Conservation (phyloP, 2,329 filamentous ascomycete species). For the Clarireedia hainanense region DNA sequence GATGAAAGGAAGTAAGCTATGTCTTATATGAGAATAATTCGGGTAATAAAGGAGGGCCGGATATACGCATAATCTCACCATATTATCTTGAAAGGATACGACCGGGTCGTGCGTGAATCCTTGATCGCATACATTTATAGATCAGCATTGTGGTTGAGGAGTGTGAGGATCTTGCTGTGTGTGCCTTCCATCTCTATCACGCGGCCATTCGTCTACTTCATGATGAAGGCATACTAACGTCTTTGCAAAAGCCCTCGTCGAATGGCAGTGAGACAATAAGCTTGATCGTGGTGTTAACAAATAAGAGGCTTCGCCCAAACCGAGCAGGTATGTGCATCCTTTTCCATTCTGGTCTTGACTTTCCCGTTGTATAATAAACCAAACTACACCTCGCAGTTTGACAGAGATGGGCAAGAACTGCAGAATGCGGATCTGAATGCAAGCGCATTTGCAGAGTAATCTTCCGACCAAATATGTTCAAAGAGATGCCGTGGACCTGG, state of each 20-base stretch:
- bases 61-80: background rate
- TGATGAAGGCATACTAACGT: background rate
- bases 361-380: no score
- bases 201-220: background rate
- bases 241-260: no score
- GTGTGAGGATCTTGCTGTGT: background rate
- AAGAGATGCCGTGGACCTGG: no score
- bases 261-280: no score
- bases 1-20: background rate
- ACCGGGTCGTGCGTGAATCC: no score
- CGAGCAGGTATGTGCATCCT: background rate
- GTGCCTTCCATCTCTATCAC: background rate
- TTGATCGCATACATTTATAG: no score
- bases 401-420: no score
- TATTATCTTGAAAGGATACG: no score
- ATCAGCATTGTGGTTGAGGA: background rate
- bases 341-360: background rate
- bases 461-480: no score
- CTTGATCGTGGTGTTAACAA: no score
- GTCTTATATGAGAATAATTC: background rate
- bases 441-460: no score
- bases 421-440: no score
- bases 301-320: background rate
- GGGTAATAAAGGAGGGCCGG: background rate
- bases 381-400: background rate